Base-by-base conservation (phyloP, 805 yeast species). In the Yamadazyma akitaensis region DNA sequence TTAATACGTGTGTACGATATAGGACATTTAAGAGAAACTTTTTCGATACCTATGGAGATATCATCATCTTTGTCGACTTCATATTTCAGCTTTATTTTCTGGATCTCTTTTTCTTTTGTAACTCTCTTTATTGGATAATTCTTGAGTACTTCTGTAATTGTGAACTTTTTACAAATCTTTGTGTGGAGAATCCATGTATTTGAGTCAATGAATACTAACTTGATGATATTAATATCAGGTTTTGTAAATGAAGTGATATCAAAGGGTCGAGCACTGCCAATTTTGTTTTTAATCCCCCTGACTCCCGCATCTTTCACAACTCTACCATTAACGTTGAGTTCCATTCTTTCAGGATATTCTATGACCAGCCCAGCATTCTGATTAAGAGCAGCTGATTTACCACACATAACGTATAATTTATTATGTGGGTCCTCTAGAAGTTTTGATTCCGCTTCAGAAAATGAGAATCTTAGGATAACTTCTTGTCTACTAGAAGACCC, bases 251-350 rank as follows among this genome's bases (percentile, higher is more conserved):
- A 71, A 0, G 96, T 85, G 36, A 92, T 54, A 61, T 91, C 86
- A 0, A 88, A 90, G 0, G 97, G 97, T 50, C 80, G 77, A 1
- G 90, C 84, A 0, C 96, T 83, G 0, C 96, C 96, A 0, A 78
- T 77, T 48, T 76, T 79, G 40, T 84, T 85, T 58, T 88, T 88
- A 26, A 90, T 67, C 0, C 97, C 97, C 46, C 82, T 79, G 1
- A 82, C 77, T 49, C 80, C 80, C 32, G 75, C 82, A 35, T 74
- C 75, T 1, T 84, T 59, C 13, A 61, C 64, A 5, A 2, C 53
- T 50, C 25, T 9, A 5, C 72, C 74, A 58, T 92, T 88, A 34
- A 86, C 72, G 35, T 72, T 73, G 2, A 91, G 68, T 57, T 86
- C 95, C 39, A 83, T 67, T 5, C 88, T 88, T 24, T 67, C 70